These are phyloP conservation scores for Nicotiana knightiana DNA, from an alignment of 257 asterid species.

Conservation along the genomic window DNA sequence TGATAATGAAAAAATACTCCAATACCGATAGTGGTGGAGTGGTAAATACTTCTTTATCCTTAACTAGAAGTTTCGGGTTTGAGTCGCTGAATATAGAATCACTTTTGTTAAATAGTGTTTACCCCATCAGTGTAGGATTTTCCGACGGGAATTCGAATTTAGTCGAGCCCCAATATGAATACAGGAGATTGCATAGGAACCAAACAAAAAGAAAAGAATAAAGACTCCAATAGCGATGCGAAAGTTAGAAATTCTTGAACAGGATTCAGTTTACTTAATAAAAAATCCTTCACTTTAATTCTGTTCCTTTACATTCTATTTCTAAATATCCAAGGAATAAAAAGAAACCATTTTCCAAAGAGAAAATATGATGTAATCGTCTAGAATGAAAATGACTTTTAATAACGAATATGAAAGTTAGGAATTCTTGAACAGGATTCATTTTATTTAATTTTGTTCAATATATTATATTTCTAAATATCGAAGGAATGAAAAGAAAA, in stretches of 20 bases:
- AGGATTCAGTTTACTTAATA: not conserved
- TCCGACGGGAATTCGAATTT: too few species aligned
- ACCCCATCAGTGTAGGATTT: too few species aligned
- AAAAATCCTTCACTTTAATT: not conserved
- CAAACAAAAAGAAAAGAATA: too few species aligned
- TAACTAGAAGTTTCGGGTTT: too few species aligned
- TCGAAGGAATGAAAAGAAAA: not conserved
- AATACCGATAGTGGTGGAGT: too few species aligned
- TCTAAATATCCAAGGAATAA: not conserved
- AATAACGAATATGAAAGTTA: not conserved
- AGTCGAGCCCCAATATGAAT: too few species aligned
- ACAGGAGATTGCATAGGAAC: too few species aligned
- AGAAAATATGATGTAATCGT: not conserved
- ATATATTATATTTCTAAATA: not conserved
- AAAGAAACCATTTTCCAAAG: not conserved
- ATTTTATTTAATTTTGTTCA: not conserved
- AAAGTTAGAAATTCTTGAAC: not conserved
- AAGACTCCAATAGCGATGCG: not conserved
- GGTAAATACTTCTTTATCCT: too few species aligned
- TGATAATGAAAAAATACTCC: too few species aligned
- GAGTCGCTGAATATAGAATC: too few species aligned
- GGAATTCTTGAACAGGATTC: not conserved
- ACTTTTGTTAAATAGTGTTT: too few species aligned
- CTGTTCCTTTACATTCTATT: not conserved
- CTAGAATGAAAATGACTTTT: slow-evolving; percentile 6